phyloP scores from a whole-genome alignment of 148 eudicot genomes.

The Fallopia convolvulus region DNA sequence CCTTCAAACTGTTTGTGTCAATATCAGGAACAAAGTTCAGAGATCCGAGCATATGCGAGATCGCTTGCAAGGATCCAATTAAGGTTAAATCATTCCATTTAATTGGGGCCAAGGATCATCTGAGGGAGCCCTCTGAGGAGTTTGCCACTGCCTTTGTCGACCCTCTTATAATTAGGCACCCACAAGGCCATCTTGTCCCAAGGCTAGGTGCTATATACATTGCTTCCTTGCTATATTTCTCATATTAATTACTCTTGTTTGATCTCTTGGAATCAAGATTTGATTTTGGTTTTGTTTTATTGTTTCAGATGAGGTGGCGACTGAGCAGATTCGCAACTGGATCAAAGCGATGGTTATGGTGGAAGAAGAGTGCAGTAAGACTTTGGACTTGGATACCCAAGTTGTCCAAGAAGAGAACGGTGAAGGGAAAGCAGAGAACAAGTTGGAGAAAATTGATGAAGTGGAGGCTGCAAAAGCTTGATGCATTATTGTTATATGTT shows the following conservation, averaged over 20 bases:
- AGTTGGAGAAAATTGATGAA: neutral
- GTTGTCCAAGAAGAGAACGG: constrained; percentile 15
- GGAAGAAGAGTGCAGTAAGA: neutral
- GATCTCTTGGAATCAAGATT: neutral
- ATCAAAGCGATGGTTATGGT: constrained; percentile 21
- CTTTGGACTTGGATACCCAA: neutral
- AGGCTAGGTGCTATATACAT: constrained; percentile 42
- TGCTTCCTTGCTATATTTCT: no score
- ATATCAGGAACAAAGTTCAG: constrained; percentile 75
- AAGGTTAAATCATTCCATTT: constrained; percentile 63
- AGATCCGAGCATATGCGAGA: constrained; percentile 44
- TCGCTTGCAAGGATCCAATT: constrained; percentile 64
- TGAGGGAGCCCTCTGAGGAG: constrained; percentile 68
- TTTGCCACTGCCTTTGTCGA: constrained; percentile 53
- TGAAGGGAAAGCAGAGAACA: constrained; percentile 5
- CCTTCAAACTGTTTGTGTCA: constrained; percentile 47
- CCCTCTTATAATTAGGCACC: constrained; percentile 71
- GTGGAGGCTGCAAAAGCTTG: constrained; percentile 8
- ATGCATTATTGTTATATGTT: neutral
- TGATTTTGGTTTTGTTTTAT: neutral
- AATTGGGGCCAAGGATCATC: constrained; percentile 80
- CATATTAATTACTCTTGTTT: neutral
- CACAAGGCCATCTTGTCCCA: constrained; percentile 82
- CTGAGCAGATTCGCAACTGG: constrained; percentile 36
- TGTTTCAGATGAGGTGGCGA: constrained; percentile 45